These are phyloP conservation scores for Sugiyamaella qingdaonensis DNA, from an alignment of 805 yeast species.

Conservation along the genomic window DNA sequence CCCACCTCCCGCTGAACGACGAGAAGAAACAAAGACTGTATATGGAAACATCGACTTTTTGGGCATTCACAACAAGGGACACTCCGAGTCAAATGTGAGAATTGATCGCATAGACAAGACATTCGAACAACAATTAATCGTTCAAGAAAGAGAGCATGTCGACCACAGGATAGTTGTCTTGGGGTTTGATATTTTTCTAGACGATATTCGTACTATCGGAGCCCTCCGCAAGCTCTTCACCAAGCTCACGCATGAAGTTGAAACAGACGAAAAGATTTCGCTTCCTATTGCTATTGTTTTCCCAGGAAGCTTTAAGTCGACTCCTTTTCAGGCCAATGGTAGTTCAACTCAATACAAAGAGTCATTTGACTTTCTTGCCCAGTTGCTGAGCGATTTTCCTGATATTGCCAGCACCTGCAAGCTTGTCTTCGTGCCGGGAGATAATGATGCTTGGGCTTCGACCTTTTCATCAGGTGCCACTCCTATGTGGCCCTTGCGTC, in stretches of 20 bases:
- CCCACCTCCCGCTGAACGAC: slow-evolving; percentile 83
- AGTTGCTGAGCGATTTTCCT: slow-evolving; percentile 57
- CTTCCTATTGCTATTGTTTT: slow-evolving; percentile 69
- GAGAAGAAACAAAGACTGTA: slow-evolving; percentile 61
- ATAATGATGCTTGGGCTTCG: slow-evolving; percentile 91
- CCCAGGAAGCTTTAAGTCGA: slow-evolving; percentile 73
- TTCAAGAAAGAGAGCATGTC: slow-evolving; percentile 51
- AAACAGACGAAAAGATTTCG: slow-evolving; percentile 30
- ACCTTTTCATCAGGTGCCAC: slow-evolving; percentile 57
- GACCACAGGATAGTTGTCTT: slow-evolving; percentile 62
- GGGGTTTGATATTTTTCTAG: slow-evolving; percentile 72
- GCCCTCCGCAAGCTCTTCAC: slow-evolving; percentile 61
- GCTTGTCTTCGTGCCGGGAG: slow-evolving; percentile 78
- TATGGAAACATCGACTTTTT: slow-evolving; percentile 76
- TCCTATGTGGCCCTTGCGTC: slow-evolving; percentile 64
- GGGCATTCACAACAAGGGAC: slow-evolving; percentile 38
- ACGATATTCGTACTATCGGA: slow-evolving; percentile 53
- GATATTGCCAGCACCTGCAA: slow-evolving; percentile 48
- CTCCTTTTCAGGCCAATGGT: slow-evolving; percentile 58
- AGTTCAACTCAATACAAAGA: slow-evolving; percentile 47
- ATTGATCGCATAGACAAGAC: slow-evolving; percentile 55
- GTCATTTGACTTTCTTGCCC: slow-evolving; percentile 72
- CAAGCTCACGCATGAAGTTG: slow-evolving; percentile 30
- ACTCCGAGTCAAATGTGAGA: slow-evolving; percentile 14
- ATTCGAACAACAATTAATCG: slow-evolving; percentile 50